A percentile compares a stretch with the other conserved stretches of the same genome.
Conservation (phyloP, 176 grass and related monocot species). For the Bonia amplexicaulis region DNA sequence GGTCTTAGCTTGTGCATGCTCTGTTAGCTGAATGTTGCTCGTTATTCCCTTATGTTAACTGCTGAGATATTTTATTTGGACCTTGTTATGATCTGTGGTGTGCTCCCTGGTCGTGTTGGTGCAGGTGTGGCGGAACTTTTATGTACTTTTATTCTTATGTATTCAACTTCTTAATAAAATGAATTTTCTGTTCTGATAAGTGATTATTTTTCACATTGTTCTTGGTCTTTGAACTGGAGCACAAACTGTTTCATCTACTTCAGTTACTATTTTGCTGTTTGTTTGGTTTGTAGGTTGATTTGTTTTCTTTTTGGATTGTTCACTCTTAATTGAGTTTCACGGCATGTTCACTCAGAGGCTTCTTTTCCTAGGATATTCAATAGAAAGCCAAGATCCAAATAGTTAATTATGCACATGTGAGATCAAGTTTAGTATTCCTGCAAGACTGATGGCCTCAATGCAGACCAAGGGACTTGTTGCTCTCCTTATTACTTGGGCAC, state of each 20-base stretch:
- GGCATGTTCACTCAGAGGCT: not conserved
- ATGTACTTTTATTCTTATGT: not conserved
- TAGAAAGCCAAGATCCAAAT: not conserved
- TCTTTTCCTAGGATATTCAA: not conserved
- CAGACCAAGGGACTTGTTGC: not conserved
- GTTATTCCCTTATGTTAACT: not conserved
- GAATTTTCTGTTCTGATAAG: not conserved
- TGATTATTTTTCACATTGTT: not conserved
- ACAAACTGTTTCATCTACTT: too few species aligned
- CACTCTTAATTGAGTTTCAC: not conserved
- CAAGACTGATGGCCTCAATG: not conserved
- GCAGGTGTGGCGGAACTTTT: not conserved
- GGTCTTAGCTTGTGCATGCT: not conserved
- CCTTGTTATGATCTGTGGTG: not conserved
- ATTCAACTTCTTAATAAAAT: not conserved
- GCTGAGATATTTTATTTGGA: not conserved
- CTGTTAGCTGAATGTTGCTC: not conserved
- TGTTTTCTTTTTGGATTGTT: not conserved
- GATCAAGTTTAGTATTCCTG: not conserved
- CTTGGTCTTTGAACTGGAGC: too few species aligned
- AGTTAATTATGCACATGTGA: not conserved
- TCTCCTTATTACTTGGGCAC: not conserved
- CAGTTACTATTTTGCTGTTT: too few species aligned
- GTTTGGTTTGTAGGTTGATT: not conserved
- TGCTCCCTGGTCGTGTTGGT: not conserved